Base-by-base conservation (phyloP, 108 stramenopile genomes). In the Cyclotella cryptica region DNA sequence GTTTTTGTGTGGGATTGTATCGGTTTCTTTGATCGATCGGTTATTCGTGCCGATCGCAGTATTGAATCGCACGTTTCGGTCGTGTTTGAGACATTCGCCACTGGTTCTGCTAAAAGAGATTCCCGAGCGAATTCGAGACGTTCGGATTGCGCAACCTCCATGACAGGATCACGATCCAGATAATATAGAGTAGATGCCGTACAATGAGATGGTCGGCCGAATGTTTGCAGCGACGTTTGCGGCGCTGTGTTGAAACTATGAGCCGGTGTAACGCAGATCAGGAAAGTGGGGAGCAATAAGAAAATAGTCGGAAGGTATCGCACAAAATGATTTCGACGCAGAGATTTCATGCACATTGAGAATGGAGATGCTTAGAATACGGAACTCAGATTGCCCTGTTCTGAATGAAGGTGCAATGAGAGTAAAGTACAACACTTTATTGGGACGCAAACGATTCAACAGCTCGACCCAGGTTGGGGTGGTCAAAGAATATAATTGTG, bases 1-100 rank as follows among this genome's bases (percentile, higher is more conserved):
- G 53, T 61, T 29, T 19, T 26, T 55, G 24, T 22, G 22, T 78
- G 77, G 18, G 59, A 21, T 57, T 69, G 43, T 53, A 13, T 45
- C 22, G 14, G 27, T 47, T 66, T n/a, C 22, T 8, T 57, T 2
- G 19, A 12, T 57, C 12, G n/a, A 12, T n/a, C 12, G 0, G 24
- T 4, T 57, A 1, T 12, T 24, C 55, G 3, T 24, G 6, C 2
- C 6, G 6, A 6, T 35, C 6, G 35, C 35, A 35, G 35, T 35
- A 6, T 6, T 35, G 35, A 35, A 35, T 35, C 35, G 6, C 55
- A 35, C 61, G n/a, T 62, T 62, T 40, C 6, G 9, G 14, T 40
- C 1, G 5, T 3, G 35, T 28, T 58, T 24, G 5, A 24, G 2
- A 26, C 3, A 17, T 3, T 28, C 1, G 57, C 5, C 12, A 2